Evolutionary conservation across 2,329 filamentous ascomycete genomes (phyloP), one percentile per base, ranked within the genome.

Genomic region (Coniella vitis): DNA sequence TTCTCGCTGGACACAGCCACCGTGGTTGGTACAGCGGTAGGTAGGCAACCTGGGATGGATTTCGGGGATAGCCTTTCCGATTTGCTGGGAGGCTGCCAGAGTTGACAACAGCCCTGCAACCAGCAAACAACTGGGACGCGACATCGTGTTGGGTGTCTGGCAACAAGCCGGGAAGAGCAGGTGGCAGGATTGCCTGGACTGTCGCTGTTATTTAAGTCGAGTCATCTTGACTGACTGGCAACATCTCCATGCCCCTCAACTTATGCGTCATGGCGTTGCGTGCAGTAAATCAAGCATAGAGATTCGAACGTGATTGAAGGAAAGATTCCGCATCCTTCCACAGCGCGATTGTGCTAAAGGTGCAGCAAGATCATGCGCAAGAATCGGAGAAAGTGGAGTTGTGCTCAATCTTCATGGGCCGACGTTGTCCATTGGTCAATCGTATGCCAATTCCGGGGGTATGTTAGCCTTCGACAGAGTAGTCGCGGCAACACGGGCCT

Each of bases 21-120:
- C 35, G 10, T 40, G 36, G 17, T n/a, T 36, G 3, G 39, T 49
- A 20, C 40, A 49, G 32, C 17, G 25, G 20, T 39, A 45, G 10
- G 36, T 49, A 16, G 38, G 16, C n/a, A 49, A 36, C 31, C 39
- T 49, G 5, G 47, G 36, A 8, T 49, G 41, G n/a, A 44, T 17
- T 14, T 49, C 41, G 3, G 39, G 41, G n/a, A 39, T 7, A 12
- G 21, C 17, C 14, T 21, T 44, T 3, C 41, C 40, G 10, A 49
- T 45, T 25, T 49, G 35, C 47, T 49, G 47, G 16, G 41, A 22
- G 14, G 13, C 17, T 14, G 35, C 17, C 47, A 44, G 16, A 14
- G 32, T 19, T 43, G 34, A 17, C 17, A 43, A 14, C 21, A 43
- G 9, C 14, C 20, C 38, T 19, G 14, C 21, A 14, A 20, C 2